Evolutionary conservation across 75 land plant genomes (phyloP).

Genomic region (Sequoia sempervirens): DNA sequence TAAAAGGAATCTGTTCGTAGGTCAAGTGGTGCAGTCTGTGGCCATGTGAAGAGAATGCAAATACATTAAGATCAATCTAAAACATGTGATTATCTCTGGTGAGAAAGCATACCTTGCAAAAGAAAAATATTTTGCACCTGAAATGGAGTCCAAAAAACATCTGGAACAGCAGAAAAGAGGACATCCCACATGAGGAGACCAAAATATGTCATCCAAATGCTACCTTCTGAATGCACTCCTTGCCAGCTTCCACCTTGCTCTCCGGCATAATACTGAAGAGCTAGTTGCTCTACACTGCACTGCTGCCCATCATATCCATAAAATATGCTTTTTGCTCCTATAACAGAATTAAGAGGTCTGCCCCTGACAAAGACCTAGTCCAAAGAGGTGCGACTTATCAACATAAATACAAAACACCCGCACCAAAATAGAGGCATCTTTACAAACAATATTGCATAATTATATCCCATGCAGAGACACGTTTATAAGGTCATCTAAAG

Average conservation of each 20-base stretch:
- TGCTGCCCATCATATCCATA: slow-evolving; percentile 84
- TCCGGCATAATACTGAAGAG: slow-evolving; percentile 81
- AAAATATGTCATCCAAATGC: slow-evolving; percentile 89
- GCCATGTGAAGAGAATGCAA: slow-evolving; percentile 4
- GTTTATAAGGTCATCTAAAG: background rate
- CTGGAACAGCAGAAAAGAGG: slow-evolving; percentile 76
- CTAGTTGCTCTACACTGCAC: slow-evolving; percentile 87
- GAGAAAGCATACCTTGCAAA: background rate
- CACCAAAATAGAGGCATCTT: background rate
- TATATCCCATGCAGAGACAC: background rate
- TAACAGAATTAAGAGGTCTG: slow-evolving; percentile 66
- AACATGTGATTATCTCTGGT: background rate
- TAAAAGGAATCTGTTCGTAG: slow-evolving; percentile 72
- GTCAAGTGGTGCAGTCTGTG: slow-evolving; percentile 87
- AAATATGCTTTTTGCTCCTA: slow-evolving; percentile 73
- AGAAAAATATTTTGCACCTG: slow-evolving; percentile 45
- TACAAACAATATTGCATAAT: background rate
- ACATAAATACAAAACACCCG: background rate
- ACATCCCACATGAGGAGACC: slow-evolving; percentile 95
- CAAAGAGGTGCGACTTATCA: slow-evolving; percentile 5
- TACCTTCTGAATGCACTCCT: slow-evolving; percentile 90
- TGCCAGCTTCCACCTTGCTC: slow-evolving; percentile 87
- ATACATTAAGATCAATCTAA: background rate
- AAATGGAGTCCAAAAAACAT: slow-evolving; percentile 80
- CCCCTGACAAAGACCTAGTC: slow-evolving; percentile 70